Percentiles rank a stretch among this genome's conserved stretches.
Evolutionary conservation across 306 rosid species (phyloP).

Genomic region (Prunus davidiana): DNA sequence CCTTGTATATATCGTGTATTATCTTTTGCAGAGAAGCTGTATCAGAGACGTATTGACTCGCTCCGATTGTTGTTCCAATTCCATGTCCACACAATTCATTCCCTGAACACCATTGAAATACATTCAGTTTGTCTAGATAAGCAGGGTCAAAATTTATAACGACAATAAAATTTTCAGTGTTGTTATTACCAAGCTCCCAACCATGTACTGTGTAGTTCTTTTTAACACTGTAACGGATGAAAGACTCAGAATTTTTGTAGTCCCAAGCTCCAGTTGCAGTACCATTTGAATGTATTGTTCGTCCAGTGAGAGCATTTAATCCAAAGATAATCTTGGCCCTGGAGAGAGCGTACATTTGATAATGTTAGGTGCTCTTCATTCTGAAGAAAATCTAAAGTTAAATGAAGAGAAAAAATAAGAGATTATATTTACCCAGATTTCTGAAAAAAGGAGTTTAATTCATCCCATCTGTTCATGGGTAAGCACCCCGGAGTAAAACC

Average conservation of each 20-base stretch:
- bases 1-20: slow-evolving; percentile 45
- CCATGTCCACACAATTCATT: slow-evolving; percentile 86
- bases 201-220: slow-evolving; percentile 71
- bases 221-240: slow-evolving; percentile 65
- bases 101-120: slow-evolving; percentile 37
- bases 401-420: slow-evolving; percentile 4
- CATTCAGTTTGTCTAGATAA: background rate
- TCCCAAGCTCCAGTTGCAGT: slow-evolving; percentile 75
- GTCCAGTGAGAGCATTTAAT: slow-evolving; percentile 79
- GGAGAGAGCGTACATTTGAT: slow-evolving; percentile 27
- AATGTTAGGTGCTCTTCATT: slow-evolving; percentile 20
- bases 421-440: slow-evolving; percentile 64
- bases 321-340: slow-evolving; percentile 88
- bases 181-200: slow-evolving; percentile 83
- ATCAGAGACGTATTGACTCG: slow-evolving; percentile 73
- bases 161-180: background rate
- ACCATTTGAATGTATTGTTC: slow-evolving; percentile 22
- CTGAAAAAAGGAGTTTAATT: slow-evolving; percentile 66
- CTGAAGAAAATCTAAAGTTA: background rate
- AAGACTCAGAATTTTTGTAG: slow-evolving; percentile 63
- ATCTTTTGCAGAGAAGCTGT: slow-evolving; percentile 44
- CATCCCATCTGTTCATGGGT: slow-evolving; percentile 88
- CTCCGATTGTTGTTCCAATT: slow-evolving; percentile 61
- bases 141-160: background rate
- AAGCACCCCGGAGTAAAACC: slow-evolving; percentile 79